Conservation (phyloP, 78 protist genomes). For the Protostelium mycophagum region DNA sequence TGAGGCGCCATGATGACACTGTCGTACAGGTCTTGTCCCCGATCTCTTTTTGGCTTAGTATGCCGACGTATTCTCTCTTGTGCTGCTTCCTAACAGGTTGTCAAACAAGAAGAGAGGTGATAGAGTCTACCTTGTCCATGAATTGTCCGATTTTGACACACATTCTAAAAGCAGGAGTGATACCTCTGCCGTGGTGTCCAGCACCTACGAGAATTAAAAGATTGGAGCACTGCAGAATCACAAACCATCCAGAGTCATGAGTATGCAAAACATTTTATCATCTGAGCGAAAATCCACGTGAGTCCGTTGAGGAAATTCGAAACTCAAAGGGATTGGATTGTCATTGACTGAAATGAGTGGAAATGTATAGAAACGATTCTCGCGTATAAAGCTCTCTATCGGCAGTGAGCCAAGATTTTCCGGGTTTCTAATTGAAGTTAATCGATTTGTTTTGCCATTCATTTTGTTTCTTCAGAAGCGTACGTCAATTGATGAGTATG, state of each 20-base stretch:
- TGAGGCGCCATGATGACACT: neutral
- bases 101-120: neutral
- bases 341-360: neutral
- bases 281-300: neutral
- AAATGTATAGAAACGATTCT: neutral
- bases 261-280: neutral
- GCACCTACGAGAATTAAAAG: neutral
- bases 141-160: neutral
- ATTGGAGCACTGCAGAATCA: neutral
- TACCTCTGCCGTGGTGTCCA: neutral
- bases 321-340: neutral
- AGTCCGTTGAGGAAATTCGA: neutral
- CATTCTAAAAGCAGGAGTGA: neutral
- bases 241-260: neutral
- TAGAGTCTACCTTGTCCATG: neutral
- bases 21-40: neutral
- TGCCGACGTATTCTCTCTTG: neutral
- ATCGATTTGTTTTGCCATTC: too few species aligned
- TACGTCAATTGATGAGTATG: too few species aligned
- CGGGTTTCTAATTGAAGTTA: neutral
- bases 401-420: neutral
- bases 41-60: neutral
- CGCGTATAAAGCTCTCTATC: neutral
- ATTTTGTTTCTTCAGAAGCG: too few species aligned
- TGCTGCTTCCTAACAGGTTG: neutral